Percentiles rank a stretch among this genome's conserved stretches.
Conservation (phyloP, 2,329 filamentous ascomycete genomes). For the Aspergillus hortae region DNA sequence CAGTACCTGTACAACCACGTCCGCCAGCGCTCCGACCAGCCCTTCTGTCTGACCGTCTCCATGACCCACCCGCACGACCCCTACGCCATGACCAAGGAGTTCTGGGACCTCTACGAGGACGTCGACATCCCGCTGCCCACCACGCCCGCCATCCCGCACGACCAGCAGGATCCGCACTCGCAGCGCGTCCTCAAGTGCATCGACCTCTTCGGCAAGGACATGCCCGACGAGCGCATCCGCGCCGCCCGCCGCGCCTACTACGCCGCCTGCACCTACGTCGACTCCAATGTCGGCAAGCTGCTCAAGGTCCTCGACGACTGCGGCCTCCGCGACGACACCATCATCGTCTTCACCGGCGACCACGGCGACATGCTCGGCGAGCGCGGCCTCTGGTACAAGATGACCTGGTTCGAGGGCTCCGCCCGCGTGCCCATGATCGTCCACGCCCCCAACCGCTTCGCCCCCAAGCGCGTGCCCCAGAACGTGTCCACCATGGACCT, state of each 20-base stretch:
- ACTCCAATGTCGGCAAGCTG: conserved; percentile 84
- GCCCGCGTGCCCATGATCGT: conserved; percentile 85
- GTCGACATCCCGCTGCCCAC: conserved; percentile 83
- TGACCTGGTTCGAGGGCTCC: conserved; percentile 92
- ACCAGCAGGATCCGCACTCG: conserved; percentile 82
- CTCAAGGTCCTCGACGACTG: conserved; percentile 75
- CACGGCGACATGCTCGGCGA: conserved; percentile 97
- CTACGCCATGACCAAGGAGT: conserved; percentile 89
- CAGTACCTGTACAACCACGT: conserved; percentile 91
- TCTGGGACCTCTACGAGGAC: conserved; percentile 87
- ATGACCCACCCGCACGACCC: conserved; percentile 94
- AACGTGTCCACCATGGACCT: conserved; percentile 92
- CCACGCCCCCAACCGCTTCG: conserved; percentile 72
- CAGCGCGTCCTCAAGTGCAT: conserved; percentile 81
- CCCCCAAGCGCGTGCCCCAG: conserved; percentile 70
- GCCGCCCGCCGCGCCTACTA: conserved; percentile 86
- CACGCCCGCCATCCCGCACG: conserved; percentile 67
- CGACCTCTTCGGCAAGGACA: conserved; percentile 79
- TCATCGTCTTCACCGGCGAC: conserved; percentile 88
- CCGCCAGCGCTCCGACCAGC: conserved; percentile 70
- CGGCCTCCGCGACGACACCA: conserved; percentile 77
- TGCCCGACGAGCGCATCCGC: conserved; percentile 82
- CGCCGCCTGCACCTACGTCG: conserved; percentile 87
- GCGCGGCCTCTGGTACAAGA: conserved; percentile 91
- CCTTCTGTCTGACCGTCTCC: conserved; percentile 86